Base-by-base conservation (phyloP, 768 basidiomycete genomes). In the Tricholomella constricta region DNA sequence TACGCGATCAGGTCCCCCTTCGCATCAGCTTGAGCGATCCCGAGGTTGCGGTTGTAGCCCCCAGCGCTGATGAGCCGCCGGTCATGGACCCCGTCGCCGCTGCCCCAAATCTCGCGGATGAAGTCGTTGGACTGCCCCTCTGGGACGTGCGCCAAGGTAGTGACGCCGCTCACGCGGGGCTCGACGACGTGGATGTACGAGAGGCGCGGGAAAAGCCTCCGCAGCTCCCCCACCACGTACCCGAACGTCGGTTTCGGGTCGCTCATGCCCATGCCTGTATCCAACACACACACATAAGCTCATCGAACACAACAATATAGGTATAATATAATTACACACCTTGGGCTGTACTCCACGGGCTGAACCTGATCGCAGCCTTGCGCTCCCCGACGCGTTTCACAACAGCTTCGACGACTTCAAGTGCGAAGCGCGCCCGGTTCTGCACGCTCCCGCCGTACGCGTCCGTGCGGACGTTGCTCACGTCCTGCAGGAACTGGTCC, bases 381-480 rank as follows among this genome's bases (percentile, higher is more conserved):
- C 80, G 75, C 25, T 71, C 64, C 0, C 88, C 88, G 31, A 89
- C 67, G 1, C 78, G 77, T 0, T 73, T 63, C 4, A 68, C 71
- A 1, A 88, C 68, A 1, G 80, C 82, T 31, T 79, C 73, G 6
- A 82, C 63, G 32, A 86, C 71, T 53, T 85, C 82, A 4, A 85
- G 67, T 0, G 67, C 62, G 63, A 91, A 89, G 23, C 81, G 72
- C 1, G 74, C 69, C 6, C 89, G 72, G 51, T 79, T 81, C 63
- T 85, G 80, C 20, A 88, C 68, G 37, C 77, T 78, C 2, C 89
- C 89, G 0, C 89, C 89, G 64, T 86, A 91, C 37, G 76, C 69
- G 62, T 89, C 88, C 7, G 77, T 81, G 11, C 86, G 76, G 4
- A 74, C 60, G 65, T 88, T 88, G 31, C 72, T 71, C n/a, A 72